phyloP scores from a whole-genome alignment of 2,329 filamentous ascomycete species.

The Sclerotinia subarctica region DNA sequence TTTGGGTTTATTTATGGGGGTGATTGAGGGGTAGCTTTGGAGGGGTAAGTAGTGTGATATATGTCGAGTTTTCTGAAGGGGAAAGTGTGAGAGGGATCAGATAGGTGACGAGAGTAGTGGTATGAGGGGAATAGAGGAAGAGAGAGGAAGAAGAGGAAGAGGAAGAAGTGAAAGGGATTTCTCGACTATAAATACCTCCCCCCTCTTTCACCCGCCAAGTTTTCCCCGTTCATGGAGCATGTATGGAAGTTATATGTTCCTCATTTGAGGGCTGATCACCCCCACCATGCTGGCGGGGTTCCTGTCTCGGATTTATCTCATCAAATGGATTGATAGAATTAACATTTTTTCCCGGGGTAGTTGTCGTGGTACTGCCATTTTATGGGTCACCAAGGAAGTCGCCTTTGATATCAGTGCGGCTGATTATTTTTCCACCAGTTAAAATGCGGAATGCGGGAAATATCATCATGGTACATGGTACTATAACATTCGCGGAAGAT shows the following conservation, averaged over 20 bases:
- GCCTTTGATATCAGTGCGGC: constrained; percentile 4
- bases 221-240: background rate
- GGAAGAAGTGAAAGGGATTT: background rate
- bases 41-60: background rate
- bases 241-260: background rate
- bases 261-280: background rate
- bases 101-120: background rate
- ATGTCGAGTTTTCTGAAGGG: background rate
- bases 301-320: background rate
- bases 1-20: constrained; percentile 3
- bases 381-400: background rate
- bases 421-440: constrained; percentile 20
- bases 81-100: background rate
- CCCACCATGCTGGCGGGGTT: background rate
- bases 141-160: background rate
- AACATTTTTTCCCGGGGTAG: background rate
- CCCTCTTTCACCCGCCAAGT: background rate
- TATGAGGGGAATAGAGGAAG: constrained; percentile 3
- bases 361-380: background rate
- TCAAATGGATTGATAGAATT: background rate
- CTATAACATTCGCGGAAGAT: background rate
- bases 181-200: constrained; percentile 15
- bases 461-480: background rate
- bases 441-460: background rate
- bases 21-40: background rate